Evolutionary conservation across 2,329 filamentous ascomycete genomes (phyloP), one percentile per base, ranked within the genome.

Genomic region (Geosmithia morbida): DNA sequence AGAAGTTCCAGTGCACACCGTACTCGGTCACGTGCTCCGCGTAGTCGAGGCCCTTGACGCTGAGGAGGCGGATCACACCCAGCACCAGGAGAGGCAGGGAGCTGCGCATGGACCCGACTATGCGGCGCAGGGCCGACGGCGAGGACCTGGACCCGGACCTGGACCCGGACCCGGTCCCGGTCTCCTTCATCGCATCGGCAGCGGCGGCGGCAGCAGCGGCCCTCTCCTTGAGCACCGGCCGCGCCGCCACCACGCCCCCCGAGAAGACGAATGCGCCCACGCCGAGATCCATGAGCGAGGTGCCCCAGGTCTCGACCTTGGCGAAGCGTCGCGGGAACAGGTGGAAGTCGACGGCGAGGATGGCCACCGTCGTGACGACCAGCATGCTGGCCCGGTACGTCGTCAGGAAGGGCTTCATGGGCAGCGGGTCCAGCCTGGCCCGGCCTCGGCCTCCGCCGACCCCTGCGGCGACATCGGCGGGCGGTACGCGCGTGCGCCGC

Each of bases 1-100:
- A 98, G 65, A 98, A 98, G 64, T 98, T 98, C 92, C 92, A 98
- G 64, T 98, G 92, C 10, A 98, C 87, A 42, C 92, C 92, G 59
- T 98, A 98, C 61, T 98, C 92, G 14, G 87, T 88, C 49, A 96
- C 87, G 67, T 98, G 92, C 62, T 98, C 92, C 2, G 89, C 89
- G 60, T 98, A 98, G 60, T 97, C 88, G 29, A 96, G 70, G 7
- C 87, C 86, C 66, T 98, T 98, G 59, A 97, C 89, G 55, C 82
- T 94, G 54, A 87, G 79, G 20, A 97, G 73, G 20, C 92, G 80
- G 48, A 94, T 70, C 20, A 92, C 60, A 14, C 92, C 92, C 4
- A 98, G 72, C 2, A 83, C 69, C 18, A 96, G 67, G 5, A 98
- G 72, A 1, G 92, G 90, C 22, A 94, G 63, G 1, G 90, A 87